Base-by-base conservation (phyloP, 768 basidiomycete genomes). In the Auriscalpium vulgare region DNA sequence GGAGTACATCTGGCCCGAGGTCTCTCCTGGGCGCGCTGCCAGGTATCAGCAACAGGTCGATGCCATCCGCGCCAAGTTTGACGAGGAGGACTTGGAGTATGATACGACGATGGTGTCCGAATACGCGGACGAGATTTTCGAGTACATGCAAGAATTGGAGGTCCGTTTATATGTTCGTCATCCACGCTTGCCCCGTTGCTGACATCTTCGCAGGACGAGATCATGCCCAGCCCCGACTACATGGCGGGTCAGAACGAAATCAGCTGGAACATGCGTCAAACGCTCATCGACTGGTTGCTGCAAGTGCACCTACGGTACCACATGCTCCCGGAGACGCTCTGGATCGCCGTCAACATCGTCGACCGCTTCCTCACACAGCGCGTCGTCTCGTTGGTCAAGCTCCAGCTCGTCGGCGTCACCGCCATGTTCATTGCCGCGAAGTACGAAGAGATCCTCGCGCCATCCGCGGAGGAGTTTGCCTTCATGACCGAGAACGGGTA, bases 371-470 rank as follows among this genome's bases (percentile, higher is more conserved):
- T 88, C 16, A 81, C 80, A 14, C 68, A 75, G 37, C 87, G 92
- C 11, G 79, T 83, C 50, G 84, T 94, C 59, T 87, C 89, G 1
- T 74, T 94, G 36, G 75, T 82, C 58, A 95, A 94, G 69, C 80
- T 95, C 37, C 95, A 97, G 69, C 86, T 99, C 29, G 97, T 99
- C 55, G 97, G 97, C 29, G 90, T 99, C 59, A 97, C 95, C 0
- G 95, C 97, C 49, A 95, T 99, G 89, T 98, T 98, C 77, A 87
- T 99, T 63, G 97, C 97, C 0, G 88, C 93, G 56, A 99, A 99
- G 72, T 99, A 98, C 75, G 97, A 99, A 72, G 97, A 99, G 72
- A 97, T 99, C 66, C 80, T 99, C 56, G 95, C 97, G 0, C 97
- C 97, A 0, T 88, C 87, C 6, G 92, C 95, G 16, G 93, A 97